Conservation (phyloP, 768 basidiomycete genomes). For the Pholiota microspora region DNA sequence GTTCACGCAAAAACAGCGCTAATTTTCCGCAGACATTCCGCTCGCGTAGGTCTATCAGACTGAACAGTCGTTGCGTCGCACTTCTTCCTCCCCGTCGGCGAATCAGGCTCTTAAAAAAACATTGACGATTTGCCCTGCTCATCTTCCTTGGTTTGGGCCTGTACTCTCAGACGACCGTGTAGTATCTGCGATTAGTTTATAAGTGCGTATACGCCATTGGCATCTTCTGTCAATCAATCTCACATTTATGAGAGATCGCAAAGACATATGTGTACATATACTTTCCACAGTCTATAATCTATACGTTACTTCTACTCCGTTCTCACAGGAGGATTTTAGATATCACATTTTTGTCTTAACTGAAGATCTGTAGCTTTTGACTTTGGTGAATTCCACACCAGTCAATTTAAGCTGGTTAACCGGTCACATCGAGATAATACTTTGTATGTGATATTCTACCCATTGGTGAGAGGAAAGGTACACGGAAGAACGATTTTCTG, state of each 20-base stretch:
- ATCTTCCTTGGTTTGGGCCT: neutral
- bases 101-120: neutral
- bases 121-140: neutral
- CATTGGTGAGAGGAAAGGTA: no score
- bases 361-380: neutral
- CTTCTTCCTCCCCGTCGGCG: neutral
- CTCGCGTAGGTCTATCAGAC: neutral
- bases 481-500: no score
- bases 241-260: neutral
- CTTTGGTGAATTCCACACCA: neutral
- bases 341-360: neutral
- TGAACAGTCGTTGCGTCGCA: neutral
- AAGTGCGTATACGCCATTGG: neutral
- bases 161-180: neutral
- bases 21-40: neutral
- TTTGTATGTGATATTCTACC: no score
- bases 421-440: neutral
- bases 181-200: neutral
- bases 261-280: neutral
- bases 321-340: neutral
- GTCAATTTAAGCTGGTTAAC: neutral
- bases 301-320: neutral
- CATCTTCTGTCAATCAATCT: conserved; percentile 1
- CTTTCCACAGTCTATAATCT: neutral
- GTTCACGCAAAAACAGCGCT: neutral